A percentile compares a stretch with the other conserved stretches of the same genome.
phyloP scores from a whole-genome alignment of 805 yeast species.

The Wickerhamiella slavikovae region DNA sequence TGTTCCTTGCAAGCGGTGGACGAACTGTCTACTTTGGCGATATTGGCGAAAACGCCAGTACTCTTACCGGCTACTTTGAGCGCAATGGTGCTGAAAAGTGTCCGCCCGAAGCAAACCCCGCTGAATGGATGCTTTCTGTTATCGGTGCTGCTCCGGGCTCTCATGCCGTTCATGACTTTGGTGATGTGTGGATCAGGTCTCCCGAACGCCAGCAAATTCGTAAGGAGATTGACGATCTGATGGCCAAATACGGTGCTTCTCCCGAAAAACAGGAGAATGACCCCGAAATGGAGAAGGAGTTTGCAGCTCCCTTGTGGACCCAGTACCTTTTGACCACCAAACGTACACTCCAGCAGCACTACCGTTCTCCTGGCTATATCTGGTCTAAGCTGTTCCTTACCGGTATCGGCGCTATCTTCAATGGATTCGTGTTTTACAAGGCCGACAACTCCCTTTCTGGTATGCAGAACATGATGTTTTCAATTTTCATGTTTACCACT shows the following conservation, averaged over 20 bases:
- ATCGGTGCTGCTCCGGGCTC: slow-evolving; percentile 75
- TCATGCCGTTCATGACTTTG: slow-evolving; percentile 35
- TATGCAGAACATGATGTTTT: slow-evolving; percentile 37
- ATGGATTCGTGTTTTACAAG: slow-evolving; percentile 54
- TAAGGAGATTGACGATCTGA: slow-evolving; percentile 18
- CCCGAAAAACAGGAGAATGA: slow-evolving; percentile 10
- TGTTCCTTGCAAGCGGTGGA: slow-evolving; percentile 57
- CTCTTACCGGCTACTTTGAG: slow-evolving; percentile 47
- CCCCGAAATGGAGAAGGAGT: slow-evolving; percentile 11
- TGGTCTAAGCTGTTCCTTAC: slow-evolving; percentile 35
- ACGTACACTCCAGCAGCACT: slow-evolving; percentile 27
- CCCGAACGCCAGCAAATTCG: slow-evolving; percentile 21
- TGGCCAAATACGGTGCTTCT: slow-evolving; percentile 13
- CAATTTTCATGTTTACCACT: slow-evolving; percentile 37
- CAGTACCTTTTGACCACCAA: slow-evolving; percentile 24
- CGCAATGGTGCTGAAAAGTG: slow-evolving; percentile 53
- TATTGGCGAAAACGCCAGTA: slow-evolving; percentile 40
- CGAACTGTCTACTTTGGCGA: slow-evolving; percentile 68
- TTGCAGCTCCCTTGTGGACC: slow-evolving; percentile 27
- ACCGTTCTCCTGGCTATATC: slow-evolving; percentile 44
- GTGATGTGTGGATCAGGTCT: slow-evolving; percentile 36
- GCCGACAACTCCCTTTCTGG: slow-evolving; percentile 32
- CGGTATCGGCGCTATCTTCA: slow-evolving; percentile 34
- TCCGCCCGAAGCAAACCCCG: slow-evolving; percentile 41
- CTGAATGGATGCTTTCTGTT: slow-evolving; percentile 52